Conservation (phyloP, 2,329 filamentous ascomycete genomes). For the Ophiobolus disseminans region DNA sequence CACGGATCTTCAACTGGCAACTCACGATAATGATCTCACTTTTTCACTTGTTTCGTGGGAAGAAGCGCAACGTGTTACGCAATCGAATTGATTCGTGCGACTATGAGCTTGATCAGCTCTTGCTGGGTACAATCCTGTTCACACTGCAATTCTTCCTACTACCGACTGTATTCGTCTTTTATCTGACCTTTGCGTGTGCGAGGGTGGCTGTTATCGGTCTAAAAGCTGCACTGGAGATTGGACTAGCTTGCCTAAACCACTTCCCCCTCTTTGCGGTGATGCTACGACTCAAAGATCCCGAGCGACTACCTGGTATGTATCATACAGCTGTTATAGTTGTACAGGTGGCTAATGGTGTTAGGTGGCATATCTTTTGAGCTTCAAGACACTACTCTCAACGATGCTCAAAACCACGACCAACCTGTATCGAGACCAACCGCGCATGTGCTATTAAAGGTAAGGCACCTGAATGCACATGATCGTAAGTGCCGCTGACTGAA, state of each 20-base stretch:
- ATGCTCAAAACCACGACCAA: constrained; percentile 29
- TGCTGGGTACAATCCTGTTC: constrained; percentile 95
- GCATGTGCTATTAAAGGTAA: constrained; percentile 84
- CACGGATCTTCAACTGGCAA: constrained; percentile 98
- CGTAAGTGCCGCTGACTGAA: neutral
- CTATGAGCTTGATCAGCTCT: constrained; percentile 95
- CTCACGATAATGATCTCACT: constrained; percentile 94
- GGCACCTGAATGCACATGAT: constrained; percentile 3
- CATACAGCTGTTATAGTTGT: neutral
- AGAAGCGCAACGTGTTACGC: constrained; percentile 95
- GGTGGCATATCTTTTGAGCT: constrained; percentile 91
- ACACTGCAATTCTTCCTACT: constrained; percentile 93
- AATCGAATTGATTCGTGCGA: constrained; percentile 99
- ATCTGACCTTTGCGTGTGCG: constrained; percentile 92
- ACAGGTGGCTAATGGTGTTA: constrained; percentile 7
- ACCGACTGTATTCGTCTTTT: constrained; percentile 95
- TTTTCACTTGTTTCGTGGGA: constrained; percentile 98
- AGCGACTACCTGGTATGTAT: constrained; percentile 77
- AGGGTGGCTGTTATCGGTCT: constrained; percentile 94
- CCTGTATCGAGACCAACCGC: constrained; percentile 64
- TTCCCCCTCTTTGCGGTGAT: constrained; percentile 97
- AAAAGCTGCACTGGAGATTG: constrained; percentile 89
- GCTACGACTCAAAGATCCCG: constrained; percentile 91
- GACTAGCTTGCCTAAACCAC: constrained; percentile 93
- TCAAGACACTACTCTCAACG: constrained; percentile 65